Base-by-base conservation (phyloP, 306 rosid species). In the Ochetophila trinervis region DNA sequence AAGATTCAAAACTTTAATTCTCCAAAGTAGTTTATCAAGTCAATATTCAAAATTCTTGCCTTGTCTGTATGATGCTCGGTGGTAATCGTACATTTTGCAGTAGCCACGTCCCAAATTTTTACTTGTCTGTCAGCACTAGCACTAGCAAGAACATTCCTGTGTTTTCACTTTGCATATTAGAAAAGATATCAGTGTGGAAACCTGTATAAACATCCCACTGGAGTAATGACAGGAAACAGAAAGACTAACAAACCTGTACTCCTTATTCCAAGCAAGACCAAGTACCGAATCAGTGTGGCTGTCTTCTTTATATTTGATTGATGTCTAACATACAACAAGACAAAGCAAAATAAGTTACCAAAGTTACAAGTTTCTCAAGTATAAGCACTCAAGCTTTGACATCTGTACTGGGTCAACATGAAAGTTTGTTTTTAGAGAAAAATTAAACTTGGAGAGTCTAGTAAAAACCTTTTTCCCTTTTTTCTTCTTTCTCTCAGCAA, bases 241-340 rank as follows among this genome's bases (percentile, higher is more conserved):
- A 69, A 42, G 35, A 57, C 32, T 3, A 69, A 79, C 79, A 77
- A 66, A 91, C 95, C 87, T 84, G 82, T 74, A 89, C 74, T 82
- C 85, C 83, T 87, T 93, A 85, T 89, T 93, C 96, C 97, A 89
- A 74, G 96, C 95, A 80, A 93, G 98, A 63, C 95, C 95, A 30
- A 93, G 91, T 49, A 93, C 95, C 0, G 98, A 78, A 74, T 81
- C 89, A 18, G 84, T 89, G 86, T 93, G 98, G 70, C 98, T 93
- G 63, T 17, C 90, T 57, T 89, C 87, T 76, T 84, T 89, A 85
- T 85, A 86, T 71, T 83, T 89, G 32, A 69, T 65, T 60, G 82
- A 78, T 74, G 69, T 80, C 98, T 89, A 69, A 36, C 13, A 66
- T 22, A 84, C 71, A 76, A 61, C 49, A 77, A 59, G 30, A 51